Percentiles rank a stretch among this genome's conserved stretches.
phyloP scores from a whole-genome alignment of 1,284 basidiomycete species.

The Marasmius tenuissimus region DNA sequence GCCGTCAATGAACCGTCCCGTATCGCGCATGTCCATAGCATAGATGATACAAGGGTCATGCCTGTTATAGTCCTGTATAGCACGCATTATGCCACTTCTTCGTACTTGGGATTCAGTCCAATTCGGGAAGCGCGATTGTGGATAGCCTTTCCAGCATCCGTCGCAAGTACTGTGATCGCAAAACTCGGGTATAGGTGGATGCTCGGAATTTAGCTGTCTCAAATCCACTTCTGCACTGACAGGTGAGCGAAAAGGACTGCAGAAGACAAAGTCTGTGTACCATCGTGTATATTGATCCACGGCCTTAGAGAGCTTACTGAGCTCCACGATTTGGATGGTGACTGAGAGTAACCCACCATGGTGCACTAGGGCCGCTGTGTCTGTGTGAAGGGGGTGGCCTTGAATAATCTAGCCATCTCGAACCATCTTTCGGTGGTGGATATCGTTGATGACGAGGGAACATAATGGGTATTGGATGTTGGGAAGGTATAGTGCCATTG shows the following conservation, averaged over 20 bases:
- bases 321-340: background rate
- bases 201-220: background rate
- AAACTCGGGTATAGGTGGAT: background rate
- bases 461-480: background rate
- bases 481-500: background rate
- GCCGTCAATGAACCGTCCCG: slow-evolving; percentile 15
- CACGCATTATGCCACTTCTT: slow-evolving; percentile 38
- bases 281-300: background rate
- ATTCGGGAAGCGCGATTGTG: slow-evolving; percentile 50
- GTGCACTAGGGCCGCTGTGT: background rate
- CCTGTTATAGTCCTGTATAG: slow-evolving; percentile 26
- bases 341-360: background rate
- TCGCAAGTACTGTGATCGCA: background rate
- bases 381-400: background rate
- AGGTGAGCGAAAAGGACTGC: background rate
- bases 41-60: slow-evolving; percentile 31
- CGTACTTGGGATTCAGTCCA: slow-evolving; percentile 50
- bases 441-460: background rate
- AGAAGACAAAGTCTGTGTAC: background rate
- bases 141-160: slow-evolving; percentile 33
- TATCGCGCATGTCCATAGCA: slow-evolving; percentile 38
- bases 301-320: background rate
- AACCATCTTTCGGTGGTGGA: background rate
- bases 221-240: background rate
- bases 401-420: background rate